Percentiles rank a stretch among this genome's conserved stretches.
Evolutionary conservation across 108 stramenopile species (phyloP).

Genomic region (Bacterosira constricta): DNA sequence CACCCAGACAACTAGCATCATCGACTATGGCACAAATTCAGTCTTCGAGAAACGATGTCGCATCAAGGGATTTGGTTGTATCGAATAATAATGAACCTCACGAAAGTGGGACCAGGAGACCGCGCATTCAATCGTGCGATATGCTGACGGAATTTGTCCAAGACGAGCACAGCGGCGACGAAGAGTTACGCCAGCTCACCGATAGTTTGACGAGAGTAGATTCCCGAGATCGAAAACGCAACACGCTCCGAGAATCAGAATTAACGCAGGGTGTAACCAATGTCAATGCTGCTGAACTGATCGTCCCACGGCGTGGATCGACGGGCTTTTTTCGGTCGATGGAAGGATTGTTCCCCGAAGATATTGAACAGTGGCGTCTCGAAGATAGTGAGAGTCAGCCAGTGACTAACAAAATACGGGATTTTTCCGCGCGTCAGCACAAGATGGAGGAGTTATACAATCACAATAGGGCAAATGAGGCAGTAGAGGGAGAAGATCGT

Average conservation of each 20-base stretch:
- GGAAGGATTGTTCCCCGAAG: neutral
- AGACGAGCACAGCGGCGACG: conserved; percentile 14
- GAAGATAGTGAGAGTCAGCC: neutral
- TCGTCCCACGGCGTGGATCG: conserved; percentile 14
- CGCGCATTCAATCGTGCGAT: conserved; percentile 7
- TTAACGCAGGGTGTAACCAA: neutral
- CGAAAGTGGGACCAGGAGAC: neutral
- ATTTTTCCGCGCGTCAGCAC: conserved; percentile 24
- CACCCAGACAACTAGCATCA: neutral
- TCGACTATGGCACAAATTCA: neutral
- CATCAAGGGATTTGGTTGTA: neutral
- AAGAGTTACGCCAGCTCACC: conserved; percentile 7
- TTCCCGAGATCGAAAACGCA: conserved; percentile 16
- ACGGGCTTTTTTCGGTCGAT: neutral
- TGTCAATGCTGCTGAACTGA: too few relatives aligned
- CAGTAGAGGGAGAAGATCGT: neutral
- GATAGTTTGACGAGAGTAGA: conserved; percentile 13
- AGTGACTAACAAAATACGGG: conserved; percentile 11
- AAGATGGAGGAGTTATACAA: conserved; percentile 9
- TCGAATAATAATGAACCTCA: neutral
- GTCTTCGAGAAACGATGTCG: neutral
- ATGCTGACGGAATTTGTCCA: conserved; percentile 7
- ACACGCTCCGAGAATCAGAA: neutral
- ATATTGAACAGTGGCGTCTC: conserved; percentile 22
- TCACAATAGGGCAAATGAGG: neutral